A percentile compares a stretch with the other conserved stretches of the same genome.
These are phyloP conservation scores for Kondoa subrosea DNA, from an alignment of 768 basidiomycete species.

Conservation along the genomic window DNA sequence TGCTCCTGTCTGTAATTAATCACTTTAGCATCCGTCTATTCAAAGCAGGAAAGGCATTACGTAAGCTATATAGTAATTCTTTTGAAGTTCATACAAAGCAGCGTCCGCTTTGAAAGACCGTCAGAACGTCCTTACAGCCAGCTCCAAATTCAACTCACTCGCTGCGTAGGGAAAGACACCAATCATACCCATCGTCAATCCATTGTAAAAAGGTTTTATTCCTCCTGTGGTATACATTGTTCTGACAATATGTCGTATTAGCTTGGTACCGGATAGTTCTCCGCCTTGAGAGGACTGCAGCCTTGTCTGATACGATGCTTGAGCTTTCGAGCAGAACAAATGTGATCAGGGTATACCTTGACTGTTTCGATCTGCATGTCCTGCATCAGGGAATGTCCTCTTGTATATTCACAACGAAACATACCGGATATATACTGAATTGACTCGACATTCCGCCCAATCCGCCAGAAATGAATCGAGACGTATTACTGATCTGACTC, in stretches of 20 bases:
- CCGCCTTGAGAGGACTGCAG: conserved; percentile 68
- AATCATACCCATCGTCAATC: conserved; percentile 72
- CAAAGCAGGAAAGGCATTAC: conserved; percentile 80
- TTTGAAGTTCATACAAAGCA: neutral
- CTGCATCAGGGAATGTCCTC: neutral
- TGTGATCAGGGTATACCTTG: conserved; percentile 84
- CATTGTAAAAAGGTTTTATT: conserved; percentile 71
- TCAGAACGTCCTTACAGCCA: neutral
- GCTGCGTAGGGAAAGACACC: conserved; percentile 87
- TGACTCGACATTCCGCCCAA: conserved; percentile 89
- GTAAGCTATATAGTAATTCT: conserved; percentile 16
- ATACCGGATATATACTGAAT: conserved; percentile 48
- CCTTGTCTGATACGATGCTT: conserved; percentile 92
- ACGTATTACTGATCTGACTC: conserved; percentile 64
- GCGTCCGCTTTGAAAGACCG: neutral
- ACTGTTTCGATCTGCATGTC: neutral
- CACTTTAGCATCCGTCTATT: conserved; percentile 64
- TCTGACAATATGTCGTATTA: conserved; percentile 32
- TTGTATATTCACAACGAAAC: conserved; percentile 23
- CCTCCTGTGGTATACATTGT: conserved; percentile 39
- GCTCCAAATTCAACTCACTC: conserved; percentile 43
- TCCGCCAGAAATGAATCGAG: conserved; percentile 87
- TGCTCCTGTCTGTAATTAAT: conserved; percentile 44
- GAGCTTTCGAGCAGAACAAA: no score
- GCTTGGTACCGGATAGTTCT: conserved; percentile 26